Conservation (phyloP, 73 alveolate species). For the Tetrahymena malaccensis region DNA sequence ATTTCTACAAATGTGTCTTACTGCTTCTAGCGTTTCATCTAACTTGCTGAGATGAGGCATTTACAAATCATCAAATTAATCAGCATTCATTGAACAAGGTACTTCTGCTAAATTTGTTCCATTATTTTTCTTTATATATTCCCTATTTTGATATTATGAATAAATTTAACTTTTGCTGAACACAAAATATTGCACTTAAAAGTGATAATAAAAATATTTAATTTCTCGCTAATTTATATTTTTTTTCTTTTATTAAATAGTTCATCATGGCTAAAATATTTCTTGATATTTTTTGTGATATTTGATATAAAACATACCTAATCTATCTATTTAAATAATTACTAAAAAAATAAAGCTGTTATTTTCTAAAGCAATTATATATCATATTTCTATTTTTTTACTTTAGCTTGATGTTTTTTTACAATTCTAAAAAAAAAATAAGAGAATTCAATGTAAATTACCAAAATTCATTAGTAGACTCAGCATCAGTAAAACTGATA, state of each 20-base stretch:
- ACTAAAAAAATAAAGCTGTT: no score
- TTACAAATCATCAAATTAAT: not conserved
- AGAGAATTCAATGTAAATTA: not conserved
- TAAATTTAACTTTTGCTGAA: no score
- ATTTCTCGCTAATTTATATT: no score
- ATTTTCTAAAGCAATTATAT: not conserved
- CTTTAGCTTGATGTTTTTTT: no score
- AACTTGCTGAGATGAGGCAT: conserved; percentile 1
- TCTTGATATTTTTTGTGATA: no score
- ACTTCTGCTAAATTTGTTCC: not conserved
- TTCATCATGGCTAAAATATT: not conserved
- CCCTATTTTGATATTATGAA: not conserved
- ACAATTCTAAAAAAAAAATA: no score
- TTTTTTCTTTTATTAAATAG: no score
- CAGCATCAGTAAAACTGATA: not conserved
- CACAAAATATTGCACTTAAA: not conserved
- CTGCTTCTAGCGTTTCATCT: not conserved
- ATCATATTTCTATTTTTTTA: not conserved
- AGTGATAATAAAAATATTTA: no score
- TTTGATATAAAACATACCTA: not conserved
- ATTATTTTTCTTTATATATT: not conserved
- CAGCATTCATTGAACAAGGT: not conserved
- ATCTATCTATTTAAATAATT: no score
- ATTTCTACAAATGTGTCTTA: not conserved
- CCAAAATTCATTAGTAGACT: not conserved